phyloP scores from a whole-genome alignment of 2,329 filamentous ascomycete species.

The Apiospora sp. region DNA sequence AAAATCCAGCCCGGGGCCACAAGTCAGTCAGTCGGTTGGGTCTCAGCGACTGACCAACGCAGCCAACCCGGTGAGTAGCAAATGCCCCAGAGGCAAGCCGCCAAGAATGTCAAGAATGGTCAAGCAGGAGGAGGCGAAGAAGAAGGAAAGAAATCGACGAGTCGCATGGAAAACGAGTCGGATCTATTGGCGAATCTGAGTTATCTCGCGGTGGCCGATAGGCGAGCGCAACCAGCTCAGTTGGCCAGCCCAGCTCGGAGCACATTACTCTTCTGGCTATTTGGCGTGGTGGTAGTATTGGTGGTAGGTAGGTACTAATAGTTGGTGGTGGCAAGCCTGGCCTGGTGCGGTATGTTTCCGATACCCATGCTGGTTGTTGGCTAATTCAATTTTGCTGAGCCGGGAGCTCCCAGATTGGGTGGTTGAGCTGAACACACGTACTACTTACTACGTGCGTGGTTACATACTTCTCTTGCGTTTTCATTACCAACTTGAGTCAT shows the following conservation, averaged over 20 bases:
- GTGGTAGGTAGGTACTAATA: not conserved
- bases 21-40: not conserved
- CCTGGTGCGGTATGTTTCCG: slow-evolving; percentile 6
- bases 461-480: not conserved
- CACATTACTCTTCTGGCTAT: slow-evolving; percentile 18
- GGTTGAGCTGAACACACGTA: slow-evolving; percentile 10
- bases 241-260: not conserved
- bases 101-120: not conserved
- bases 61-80: not conserved
- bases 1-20: not conserved
- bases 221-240: not conserved
- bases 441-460: not conserved
- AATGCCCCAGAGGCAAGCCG: not conserved
- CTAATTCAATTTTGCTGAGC: slow-evolving; percentile 3
- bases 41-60: not conserved
- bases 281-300: not conserved
- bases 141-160: not conserved
- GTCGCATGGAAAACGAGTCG: slow-evolving; percentile 2
- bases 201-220: not conserved
- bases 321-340: not conserved
- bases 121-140: not conserved
- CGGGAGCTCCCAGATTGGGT: not conserved
- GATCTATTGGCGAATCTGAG: slow-evolving; percentile 2
- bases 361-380: not conserved
- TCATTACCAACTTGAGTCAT: not conserved